Evolutionary conservation across 164 flowering plant species (phyloP).

Genomic region (Hamamelis virginiana): DNA sequence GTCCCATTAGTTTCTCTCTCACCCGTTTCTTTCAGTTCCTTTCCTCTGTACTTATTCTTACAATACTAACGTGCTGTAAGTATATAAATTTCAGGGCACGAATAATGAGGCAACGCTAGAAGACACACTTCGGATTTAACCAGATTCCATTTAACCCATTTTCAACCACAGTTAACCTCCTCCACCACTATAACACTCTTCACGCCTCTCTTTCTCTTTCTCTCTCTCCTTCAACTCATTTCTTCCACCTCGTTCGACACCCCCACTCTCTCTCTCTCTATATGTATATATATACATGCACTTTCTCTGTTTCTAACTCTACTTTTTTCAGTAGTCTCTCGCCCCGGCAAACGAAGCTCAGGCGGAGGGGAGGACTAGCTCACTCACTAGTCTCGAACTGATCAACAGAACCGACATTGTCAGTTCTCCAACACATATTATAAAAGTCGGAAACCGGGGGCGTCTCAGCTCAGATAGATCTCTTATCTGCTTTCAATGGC

Average conservation of each 20-base stretch:
- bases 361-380: no score
- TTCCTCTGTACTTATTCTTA: no score
- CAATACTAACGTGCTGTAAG: no score
- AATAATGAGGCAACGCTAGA: slow-evolving; percentile 1
- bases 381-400: slow-evolving; percentile 13
- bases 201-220: slow-evolving; percentile 9
- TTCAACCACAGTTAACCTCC: neutral
- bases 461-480: slow-evolving; percentile 4
- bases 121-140: slow-evolving; percentile 5
- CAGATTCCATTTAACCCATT: slow-evolving; percentile 14
- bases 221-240: slow-evolving; percentile 5
- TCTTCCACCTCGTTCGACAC: slow-evolving; percentile 22
- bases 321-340: no score
- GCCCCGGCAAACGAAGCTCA: neutral
- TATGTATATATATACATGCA: no score
- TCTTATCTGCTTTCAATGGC: slow-evolving; percentile 15
- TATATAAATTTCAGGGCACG: neutral
- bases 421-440: slow-evolving; percentile 25
- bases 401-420: slow-evolving; percentile 32
- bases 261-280: slow-evolving; percentile 12
- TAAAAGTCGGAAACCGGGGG: neutral
- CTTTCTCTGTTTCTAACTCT: slow-evolving; percentile 20
- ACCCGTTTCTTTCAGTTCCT: no score
- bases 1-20: no score
- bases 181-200: slow-evolving; percentile 2